Conservation (phyloP, 2,329 filamentous ascomycete species). For the Colletotrichum spaethianum region DNA sequence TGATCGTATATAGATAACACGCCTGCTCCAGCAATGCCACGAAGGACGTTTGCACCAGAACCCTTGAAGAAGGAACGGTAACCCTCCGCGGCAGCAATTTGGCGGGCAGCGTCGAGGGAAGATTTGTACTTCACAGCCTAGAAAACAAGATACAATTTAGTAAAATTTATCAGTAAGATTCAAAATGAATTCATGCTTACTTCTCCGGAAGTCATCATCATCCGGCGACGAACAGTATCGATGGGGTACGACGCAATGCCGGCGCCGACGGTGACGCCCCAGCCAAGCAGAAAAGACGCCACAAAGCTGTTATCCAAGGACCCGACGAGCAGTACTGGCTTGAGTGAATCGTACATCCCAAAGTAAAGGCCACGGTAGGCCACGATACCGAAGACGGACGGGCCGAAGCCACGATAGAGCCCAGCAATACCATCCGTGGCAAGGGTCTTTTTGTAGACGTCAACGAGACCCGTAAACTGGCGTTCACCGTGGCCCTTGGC, state of each 20-base stretch:
- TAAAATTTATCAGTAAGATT: not conserved
- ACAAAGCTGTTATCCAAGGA: not conserved
- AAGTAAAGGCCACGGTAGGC: slow-evolving; percentile 99
- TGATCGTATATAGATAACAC: not conserved
- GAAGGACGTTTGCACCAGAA: slow-evolving; percentile 97
- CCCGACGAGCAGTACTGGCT: not conserved
- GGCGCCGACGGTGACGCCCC: not conserved
- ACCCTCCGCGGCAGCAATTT: slow-evolving; percentile 98
- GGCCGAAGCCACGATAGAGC: slow-evolving; percentile 99
- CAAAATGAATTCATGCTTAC: not conserved
- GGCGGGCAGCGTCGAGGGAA: slow-evolving; percentile 92
- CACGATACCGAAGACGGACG: slow-evolving; percentile 98
- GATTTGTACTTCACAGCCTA: slow-evolving; percentile 99
- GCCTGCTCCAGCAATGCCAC: not conserved
- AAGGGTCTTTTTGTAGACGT: slow-evolving; percentile 99
- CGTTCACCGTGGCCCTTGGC: slow-evolving; percentile 96
- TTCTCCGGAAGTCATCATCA: not conserved
- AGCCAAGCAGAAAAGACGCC: not conserved
- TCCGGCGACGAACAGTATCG: not conserved
- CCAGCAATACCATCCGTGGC: slow-evolving; percentile 98
- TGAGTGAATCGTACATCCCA: slow-evolving; percentile 94
- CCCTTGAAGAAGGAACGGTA: slow-evolving; percentile 99
- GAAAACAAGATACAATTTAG: slow-evolving; percentile 60
- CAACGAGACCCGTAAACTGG: slow-evolving; percentile 99
- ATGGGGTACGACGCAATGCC: not conserved